Conservation (phyloP, 805 yeast species). For the Kuraishia borneana region DNA sequence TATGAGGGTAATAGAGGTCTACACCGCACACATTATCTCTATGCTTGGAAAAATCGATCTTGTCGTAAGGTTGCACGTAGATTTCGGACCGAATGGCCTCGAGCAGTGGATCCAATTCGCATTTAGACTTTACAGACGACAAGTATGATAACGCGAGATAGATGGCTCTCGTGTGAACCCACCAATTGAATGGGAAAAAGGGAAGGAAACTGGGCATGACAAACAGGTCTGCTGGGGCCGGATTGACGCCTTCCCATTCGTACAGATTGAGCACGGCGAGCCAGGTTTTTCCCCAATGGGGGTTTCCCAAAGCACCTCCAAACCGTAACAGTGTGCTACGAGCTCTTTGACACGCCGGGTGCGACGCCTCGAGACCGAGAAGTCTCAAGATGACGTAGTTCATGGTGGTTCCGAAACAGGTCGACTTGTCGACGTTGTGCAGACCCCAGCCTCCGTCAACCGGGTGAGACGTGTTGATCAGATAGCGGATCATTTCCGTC, state of each 20-base stretch:
- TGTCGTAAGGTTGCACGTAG: constrained; percentile 52
- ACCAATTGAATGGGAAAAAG: constrained; percentile 93
- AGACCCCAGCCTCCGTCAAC: constrained; percentile 99
- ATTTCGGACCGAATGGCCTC: constrained; percentile 65
- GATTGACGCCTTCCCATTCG: constrained; percentile 95
- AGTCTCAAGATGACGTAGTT: constrained; percentile 77
- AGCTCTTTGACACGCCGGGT: constrained; percentile 72
- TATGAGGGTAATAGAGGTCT: constrained; percentile 91
- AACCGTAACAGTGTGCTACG: constrained; percentile 52
- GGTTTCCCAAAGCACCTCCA: constrained; percentile 86
- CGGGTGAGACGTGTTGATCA: constrained; percentile 89
- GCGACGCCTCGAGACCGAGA: constrained; percentile 63
- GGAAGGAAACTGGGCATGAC: constrained; percentile 71
- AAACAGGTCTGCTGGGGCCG: constrained; percentile 97
- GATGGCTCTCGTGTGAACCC: constrained; percentile 96
- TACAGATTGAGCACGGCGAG: constrained; percentile 69
- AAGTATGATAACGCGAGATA: constrained; percentile 82
- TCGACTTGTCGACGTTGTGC: constrained; percentile 83
- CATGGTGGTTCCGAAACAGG: constrained; percentile 89
- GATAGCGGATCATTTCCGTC: constrained; percentile 68
- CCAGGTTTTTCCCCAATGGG: constrained; percentile 99
- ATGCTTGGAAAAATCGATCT: constrained; percentile 56
- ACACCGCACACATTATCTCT: constrained; percentile 85
- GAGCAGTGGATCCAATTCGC: constrained; percentile 55
- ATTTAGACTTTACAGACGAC: constrained; percentile 40